Conservation (phyloP, 805 yeast genomes). For the Nakazawaea molendinolei region DNA sequence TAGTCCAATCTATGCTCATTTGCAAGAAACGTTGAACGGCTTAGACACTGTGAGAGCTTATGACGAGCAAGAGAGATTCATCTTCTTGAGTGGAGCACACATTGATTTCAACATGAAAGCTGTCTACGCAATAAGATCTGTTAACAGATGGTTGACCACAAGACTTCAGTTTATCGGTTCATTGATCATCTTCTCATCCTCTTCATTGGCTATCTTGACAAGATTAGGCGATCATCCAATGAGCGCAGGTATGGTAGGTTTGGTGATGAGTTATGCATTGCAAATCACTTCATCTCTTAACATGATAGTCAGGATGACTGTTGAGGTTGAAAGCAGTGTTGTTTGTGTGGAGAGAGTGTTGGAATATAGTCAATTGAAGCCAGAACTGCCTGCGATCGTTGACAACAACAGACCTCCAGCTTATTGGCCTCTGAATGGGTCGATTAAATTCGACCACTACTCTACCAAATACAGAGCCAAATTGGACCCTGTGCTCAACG, state of each 20-base stretch:
- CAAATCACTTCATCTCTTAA: constrained; percentile 90
- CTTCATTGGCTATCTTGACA: constrained; percentile 71
- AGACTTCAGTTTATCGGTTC: constrained; percentile 91
- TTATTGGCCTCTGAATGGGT: constrained; percentile 72
- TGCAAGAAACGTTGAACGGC: constrained; percentile 77
- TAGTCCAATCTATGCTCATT: constrained; percentile 78
- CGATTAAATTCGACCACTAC: constrained; percentile 60
- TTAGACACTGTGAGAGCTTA: constrained; percentile 72
- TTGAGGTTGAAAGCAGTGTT: constrained; percentile 94
- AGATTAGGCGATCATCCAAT: constrained; percentile 22
- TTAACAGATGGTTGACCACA: constrained; percentile 97
- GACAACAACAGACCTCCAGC: constrained; percentile 50
- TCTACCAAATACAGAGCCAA: constrained; percentile 82
- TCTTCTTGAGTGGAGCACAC: constrained; percentile 55
- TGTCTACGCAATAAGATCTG: constrained; percentile 83
- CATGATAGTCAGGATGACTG: constrained; percentile 99
- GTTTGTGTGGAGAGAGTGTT: constrained; percentile 70
- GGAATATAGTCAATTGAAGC: constrained; percentile 41
- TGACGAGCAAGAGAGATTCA: constrained; percentile 57
- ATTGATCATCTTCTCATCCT: constrained; percentile 76
- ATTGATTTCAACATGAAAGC: constrained; percentile 89
- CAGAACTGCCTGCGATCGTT: constrained; percentile 72
- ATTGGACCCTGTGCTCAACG: constrained; percentile 70
- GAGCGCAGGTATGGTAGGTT: constrained; percentile 76
- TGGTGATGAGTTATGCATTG: constrained; percentile 87